Base-by-base conservation (phyloP, 805 yeast species). In the Wickerhamiella australiensis region DNA sequence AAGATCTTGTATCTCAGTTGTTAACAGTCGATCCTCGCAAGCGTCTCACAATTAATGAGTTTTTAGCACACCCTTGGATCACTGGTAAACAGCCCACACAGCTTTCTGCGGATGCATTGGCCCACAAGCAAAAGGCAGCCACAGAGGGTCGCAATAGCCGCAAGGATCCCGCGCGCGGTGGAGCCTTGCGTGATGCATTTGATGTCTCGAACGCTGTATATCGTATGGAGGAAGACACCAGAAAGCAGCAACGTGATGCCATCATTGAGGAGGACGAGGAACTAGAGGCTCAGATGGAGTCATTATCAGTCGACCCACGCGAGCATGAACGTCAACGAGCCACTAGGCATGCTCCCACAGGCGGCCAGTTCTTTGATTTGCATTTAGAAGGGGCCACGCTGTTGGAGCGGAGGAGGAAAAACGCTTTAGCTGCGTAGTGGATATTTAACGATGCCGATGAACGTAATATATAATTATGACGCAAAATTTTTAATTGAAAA, bases 131-230 rank as follows among this genome's bases (percentile, higher is more conserved):
- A 12, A 52, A 43, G 35, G 45, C 41, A 7, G 36, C 49, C 22
- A 43, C 47, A 23, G 55, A 51, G 40, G 49, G 50, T 17, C 59
- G 55, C 36, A 55, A 54, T 2, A 54, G 55, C 20, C 47, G 37
- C 52, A 62, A 64, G 17, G 62, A 71, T 13, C 69, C 70, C 2
- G 87, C 87, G 3, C 86, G 85, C 2, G 86, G 87, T 0, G 82
- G 79, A 45, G 85, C 86, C 0, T 73, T 85, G 65, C 78, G 85
- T 56, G 95, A 85, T 58, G 94, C 88, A 11, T 85, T 85, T 63
- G 94, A 85, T 59, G 78, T 85, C 7, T 79, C 87, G 25, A 82
- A 85, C 46, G 94, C 94, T 5, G 86, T 85, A 15, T 90, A 85
- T 61, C 78, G 95, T 58, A 74, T 75, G 68, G 86, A 82, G 47